These are phyloP conservation scores for Trametes coccinea DNA, from an alignment of 768 basidiomycete genomes.

Conservation along the genomic window DNA sequence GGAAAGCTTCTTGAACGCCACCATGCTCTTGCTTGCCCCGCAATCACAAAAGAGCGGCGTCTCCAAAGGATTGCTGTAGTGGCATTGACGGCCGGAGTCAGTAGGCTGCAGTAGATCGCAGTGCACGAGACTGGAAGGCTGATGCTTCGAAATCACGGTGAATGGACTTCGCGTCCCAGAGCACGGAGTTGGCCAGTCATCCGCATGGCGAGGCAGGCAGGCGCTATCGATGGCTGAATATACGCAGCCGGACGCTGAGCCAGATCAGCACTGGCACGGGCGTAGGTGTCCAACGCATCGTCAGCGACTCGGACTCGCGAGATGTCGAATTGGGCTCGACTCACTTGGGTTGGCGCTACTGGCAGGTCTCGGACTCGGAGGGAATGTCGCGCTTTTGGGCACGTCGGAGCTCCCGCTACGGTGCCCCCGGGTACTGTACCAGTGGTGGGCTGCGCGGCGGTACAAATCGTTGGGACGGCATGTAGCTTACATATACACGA, in stretches of 20 bases:
- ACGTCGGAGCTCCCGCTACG: conserved; percentile 6
- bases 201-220: no score
- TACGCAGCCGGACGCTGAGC: no score
- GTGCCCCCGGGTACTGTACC: background rate
- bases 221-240: no score
- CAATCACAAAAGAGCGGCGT: background rate
- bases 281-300: background rate
- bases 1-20: background rate
- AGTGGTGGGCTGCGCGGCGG: background rate
- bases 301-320: background rate
- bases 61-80: background rate
- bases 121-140: no score
- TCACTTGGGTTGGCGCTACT: background rate
- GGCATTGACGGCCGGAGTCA: background rate
- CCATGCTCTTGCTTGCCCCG: background rate
- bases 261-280: no score
- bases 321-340: background rate
- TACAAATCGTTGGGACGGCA: background rate
- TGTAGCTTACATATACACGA: background rate
- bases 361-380: background rate
- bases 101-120: background rate
- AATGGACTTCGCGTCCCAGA: no score
- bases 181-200: no score
- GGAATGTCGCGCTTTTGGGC: conserved; percentile 2
- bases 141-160: no score